Conservation (phyloP, 768 basidiomycete genomes). For the Tylopilus felleus region DNA sequence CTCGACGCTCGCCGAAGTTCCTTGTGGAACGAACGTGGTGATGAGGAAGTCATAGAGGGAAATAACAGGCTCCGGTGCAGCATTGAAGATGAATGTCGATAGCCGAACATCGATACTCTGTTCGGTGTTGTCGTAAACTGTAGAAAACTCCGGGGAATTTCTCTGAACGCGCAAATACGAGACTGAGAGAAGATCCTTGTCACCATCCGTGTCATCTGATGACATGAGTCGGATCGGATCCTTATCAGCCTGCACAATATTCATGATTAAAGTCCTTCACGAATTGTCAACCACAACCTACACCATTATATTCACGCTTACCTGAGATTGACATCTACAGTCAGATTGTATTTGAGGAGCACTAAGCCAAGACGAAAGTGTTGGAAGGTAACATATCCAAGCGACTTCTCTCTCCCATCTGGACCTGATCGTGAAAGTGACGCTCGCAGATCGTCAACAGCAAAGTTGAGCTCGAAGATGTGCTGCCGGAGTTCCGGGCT, state of each 20-base stretch:
- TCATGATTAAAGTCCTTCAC: conserved; percentile 69
- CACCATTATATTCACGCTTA: conserved; percentile 29
- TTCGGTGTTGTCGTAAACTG: conserved; percentile 78
- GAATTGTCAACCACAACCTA: conserved; percentile 7
- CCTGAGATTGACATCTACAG: conserved; percentile 78
- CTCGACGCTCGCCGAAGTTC: conserved; percentile 8
- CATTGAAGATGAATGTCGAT: conserved; percentile 86
- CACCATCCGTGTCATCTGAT: conserved; percentile 45
- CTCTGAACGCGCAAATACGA: conserved; percentile 77
- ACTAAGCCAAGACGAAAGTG: conserved; percentile 74
- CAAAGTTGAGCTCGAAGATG: conserved; percentile 82
- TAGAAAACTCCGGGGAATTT: conserved; percentile 80
- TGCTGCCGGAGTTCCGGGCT: conserved; percentile 46
- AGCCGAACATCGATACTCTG: conserved; percentile 84
- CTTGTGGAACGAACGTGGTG: conserved; percentile 81
- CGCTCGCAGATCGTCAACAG: conserved; percentile 78
- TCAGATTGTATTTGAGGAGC: conserved; percentile 81
- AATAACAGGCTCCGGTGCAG: conserved; percentile 87
- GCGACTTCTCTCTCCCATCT: conserved; percentile 61
- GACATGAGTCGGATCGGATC: conserved; percentile 63
- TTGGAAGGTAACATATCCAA: conserved; percentile 79
- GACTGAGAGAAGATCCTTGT: conserved; percentile 72
- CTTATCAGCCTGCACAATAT: conserved; percentile 55
- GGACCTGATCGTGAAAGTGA: conserved; percentile 68
- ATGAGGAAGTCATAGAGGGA: conserved; percentile 95